A percentile compares a stretch with the other conserved stretches of the same genome.
Evolutionary conservation across 2,329 filamentous ascomycete genomes (phyloP).

Genomic region (Nannizzia gypsea): DNA sequence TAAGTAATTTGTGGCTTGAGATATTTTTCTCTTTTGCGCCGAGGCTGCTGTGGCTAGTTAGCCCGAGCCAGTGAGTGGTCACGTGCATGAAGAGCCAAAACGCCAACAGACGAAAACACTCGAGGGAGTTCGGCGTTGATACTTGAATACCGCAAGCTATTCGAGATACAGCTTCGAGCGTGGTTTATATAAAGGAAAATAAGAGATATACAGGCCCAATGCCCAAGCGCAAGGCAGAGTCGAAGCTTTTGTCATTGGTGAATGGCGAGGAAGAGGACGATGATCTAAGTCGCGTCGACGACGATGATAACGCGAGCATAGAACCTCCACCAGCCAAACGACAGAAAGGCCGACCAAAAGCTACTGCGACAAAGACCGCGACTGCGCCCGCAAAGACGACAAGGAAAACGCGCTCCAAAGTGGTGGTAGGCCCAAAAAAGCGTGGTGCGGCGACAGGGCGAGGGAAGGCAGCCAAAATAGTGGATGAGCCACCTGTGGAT

Average conservation of each 20-base stretch:
- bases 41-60: constrained; percentile 1
- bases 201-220: constrained; percentile 15
- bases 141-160: not conserved
- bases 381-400: constrained; percentile 24
- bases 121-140: not conserved
- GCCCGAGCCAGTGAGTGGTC: too few species aligned
- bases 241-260: constrained; percentile 36
- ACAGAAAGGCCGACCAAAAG: constrained; percentile 27
- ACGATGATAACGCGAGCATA: constrained; percentile 20
- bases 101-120: not conserved
- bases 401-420: constrained; percentile 20
- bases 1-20: not conserved
- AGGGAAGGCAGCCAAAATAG: constrained; percentile 16
- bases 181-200: not conserved
- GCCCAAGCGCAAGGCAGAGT: constrained; percentile 32
- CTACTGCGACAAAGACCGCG: constrained; percentile 36
- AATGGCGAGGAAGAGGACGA: constrained; percentile 38
- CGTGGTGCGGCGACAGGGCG: constrained; percentile 20
- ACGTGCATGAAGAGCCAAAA: constrained; percentile 10
- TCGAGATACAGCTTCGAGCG: not conserved
- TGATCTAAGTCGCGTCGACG: constrained; percentile 19
- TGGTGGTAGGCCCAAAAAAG: constrained; percentile 16
- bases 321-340: constrained; percentile 28
- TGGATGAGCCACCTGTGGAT: not conserved
- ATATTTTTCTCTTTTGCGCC: not conserved